Evolutionary conservation across 257 asterid species (phyloP).

Genomic region (Forsythia suspensa): DNA sequence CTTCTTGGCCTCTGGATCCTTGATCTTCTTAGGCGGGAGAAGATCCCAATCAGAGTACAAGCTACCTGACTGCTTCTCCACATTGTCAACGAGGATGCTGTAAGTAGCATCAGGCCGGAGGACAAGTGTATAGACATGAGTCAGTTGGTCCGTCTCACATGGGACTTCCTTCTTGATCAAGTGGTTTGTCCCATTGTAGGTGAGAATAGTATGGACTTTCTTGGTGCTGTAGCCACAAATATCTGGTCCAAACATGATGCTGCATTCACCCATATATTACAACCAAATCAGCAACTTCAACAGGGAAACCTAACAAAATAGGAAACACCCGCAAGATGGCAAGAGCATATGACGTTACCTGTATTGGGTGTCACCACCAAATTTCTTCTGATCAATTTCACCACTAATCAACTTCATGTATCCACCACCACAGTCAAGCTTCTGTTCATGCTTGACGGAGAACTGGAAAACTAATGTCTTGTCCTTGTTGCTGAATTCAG

Average conservation of each 20-base stretch:
- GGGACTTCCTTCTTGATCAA: constrained; percentile 91
- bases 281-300: constrained; percentile 23
- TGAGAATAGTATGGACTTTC: constrained; percentile 89
- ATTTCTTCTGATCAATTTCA: constrained; percentile 82
- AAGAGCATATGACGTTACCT: constrained; percentile 40
- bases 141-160: constrained; percentile 95
- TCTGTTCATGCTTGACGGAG: constrained; percentile 97
- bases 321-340: not conserved
- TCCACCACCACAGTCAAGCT: constrained; percentile 99
- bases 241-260: constrained; percentile 99
- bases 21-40: constrained; percentile 82
- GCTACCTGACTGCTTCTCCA: constrained; percentile 92
- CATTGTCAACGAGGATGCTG: constrained; percentile 88
- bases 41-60: constrained; percentile 92
- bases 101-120: constrained; percentile 96
- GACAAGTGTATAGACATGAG: constrained; percentile 88
- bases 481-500: constrained; percentile 95
- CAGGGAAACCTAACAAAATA: not conserved
- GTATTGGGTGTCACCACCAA: constrained; percentile 96
- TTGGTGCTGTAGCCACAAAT: constrained; percentile 87
- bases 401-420: constrained; percentile 95
- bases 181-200: constrained; percentile 64
- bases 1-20: constrained; percentile 95
- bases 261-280: constrained; percentile 35
- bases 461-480: constrained; percentile 86